phyloP scores from a whole-genome alignment of 2,329 filamentous ascomycete species.

The Monosporascus sp. region DNA sequence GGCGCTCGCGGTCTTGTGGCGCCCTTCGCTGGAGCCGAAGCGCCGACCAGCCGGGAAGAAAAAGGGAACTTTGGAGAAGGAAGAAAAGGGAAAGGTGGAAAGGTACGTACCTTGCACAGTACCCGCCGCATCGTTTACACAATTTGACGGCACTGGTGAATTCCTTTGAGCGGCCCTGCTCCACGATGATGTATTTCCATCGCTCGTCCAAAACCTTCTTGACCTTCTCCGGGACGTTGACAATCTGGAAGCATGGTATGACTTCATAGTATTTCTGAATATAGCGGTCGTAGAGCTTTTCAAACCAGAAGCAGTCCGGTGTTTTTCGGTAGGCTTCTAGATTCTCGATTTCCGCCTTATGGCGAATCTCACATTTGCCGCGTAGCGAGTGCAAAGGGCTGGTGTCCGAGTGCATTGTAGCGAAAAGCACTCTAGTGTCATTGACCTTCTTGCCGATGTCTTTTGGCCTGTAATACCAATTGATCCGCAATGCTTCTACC shows the following conservation, averaged over 20 bases:
- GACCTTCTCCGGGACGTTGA: constrained; percentile 92
- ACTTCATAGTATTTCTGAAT: constrained; percentile 98
- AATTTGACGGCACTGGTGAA: constrained; percentile 92
- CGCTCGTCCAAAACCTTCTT: constrained; percentile 94
- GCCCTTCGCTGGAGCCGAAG: not conserved
- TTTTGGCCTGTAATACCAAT: constrained; percentile 97
- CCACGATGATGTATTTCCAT: constrained; percentile 94
- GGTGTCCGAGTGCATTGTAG: constrained; percentile 97
- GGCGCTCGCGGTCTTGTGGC: not conserved
- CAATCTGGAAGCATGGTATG: constrained; percentile 83
- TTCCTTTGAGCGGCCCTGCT: constrained; percentile 90
- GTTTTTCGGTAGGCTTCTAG: constrained; percentile 79
- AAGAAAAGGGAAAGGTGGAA: not conserved
- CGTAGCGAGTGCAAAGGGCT: constrained; percentile 88
- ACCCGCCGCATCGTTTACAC: constrained; percentile 87
- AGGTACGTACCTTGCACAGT: constrained; percentile 76
- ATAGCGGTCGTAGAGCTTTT: constrained; percentile 96
- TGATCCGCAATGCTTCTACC: constrained; percentile 84
- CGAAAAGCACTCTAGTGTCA: constrained; percentile 87
- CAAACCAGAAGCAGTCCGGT: constrained; percentile 91
- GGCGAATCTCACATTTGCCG: constrained; percentile 86
- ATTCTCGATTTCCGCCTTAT: constrained; percentile 78
- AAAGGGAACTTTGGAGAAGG: not conserved
- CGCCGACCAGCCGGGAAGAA: not conserved
- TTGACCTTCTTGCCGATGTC: constrained; percentile 90